Base-by-base conservation (phyloP, 2,329 filamentous ascomycete genomes). In the Grosmannia serpens region DNA sequence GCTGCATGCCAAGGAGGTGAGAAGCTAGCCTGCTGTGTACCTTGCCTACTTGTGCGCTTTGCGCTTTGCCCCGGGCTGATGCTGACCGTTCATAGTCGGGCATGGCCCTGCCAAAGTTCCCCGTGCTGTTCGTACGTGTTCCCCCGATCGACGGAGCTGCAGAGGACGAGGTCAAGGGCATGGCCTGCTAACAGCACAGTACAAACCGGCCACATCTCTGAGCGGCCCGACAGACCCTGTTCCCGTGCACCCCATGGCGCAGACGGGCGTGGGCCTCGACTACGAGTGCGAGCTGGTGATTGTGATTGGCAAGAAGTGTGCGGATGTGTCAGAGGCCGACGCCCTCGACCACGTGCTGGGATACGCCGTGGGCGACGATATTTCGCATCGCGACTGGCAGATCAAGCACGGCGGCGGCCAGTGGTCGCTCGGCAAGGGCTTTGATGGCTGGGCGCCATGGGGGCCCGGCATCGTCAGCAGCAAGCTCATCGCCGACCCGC, bases 351-450 rank as follows among this genome's bases (percentile, higher is more conserved):
- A 88, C 65, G 85, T 91, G 3, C 75, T 90, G 2, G 88, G 88
- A 6, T 91, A 91, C 67, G 77, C 84, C 2, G 80, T 88, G 38
- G 86, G 87, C 57, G 88, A 92, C 70, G 88, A 92, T 68, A 80
- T 92, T n/a, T 89, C 85, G 13, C 87, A 89, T 71, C 82, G 88
- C 47, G 86, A 89, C 63, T 91, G 86, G 85, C 86, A 89, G 71
- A 70, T 88, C 61, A 80, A 84, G 69, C 78, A 76, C 47, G 85
- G 85, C 20, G 84, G 84, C 20, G 79, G 84, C 1, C 86, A 89
- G 71, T 89, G 86, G 85, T 80, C 78, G 1, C 72, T 88, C 17
- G 86, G 86, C 44, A 90, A 90, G 70, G 83, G 85, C 3, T 89
- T 88, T 63, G 86, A 90, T 70, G 84, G 83, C 63, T 90, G 86